Evolutionary conservation across 2,329 filamentous ascomycete genomes (phyloP).

Genomic region (Pestalotiopsis sp.): DNA sequence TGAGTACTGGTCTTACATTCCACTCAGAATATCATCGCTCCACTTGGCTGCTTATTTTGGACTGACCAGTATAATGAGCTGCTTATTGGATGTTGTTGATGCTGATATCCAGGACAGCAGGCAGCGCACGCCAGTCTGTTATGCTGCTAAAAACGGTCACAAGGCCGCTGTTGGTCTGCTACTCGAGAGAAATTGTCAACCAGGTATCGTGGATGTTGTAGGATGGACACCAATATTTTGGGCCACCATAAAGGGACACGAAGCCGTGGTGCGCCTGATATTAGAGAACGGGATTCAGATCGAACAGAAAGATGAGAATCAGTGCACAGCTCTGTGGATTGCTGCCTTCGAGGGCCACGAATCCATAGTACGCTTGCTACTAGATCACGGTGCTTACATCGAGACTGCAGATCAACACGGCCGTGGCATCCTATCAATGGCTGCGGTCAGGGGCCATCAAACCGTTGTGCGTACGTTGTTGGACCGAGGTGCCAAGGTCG

Average conservation of each 20-base stretch:
- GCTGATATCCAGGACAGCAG: neutral
- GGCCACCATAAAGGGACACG: neutral
- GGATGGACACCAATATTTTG: neutral
- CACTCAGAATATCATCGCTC: neutral
- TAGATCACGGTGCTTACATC: no score
- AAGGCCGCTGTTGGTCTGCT: neutral
- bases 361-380: no score
- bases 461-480: neutral
- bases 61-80: neutral
- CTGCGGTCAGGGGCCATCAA: no score
- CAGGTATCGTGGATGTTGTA: neutral
- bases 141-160: conserved; percentile 4
- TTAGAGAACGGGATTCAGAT: neutral
- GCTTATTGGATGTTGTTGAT: neutral
- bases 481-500: conserved; percentile 23
- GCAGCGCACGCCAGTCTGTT: conserved; percentile 6
- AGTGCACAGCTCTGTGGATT: neutral
- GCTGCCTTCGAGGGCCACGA: neutral
- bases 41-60: conserved; percentile 13
- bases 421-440: no score
- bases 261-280: neutral
- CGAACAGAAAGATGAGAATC: no score
- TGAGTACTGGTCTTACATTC: no score
- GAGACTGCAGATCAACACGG: no score
- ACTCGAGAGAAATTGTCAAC: neutral